Percentiles rank a stretch among this genome's conserved stretches.
phyloP scores from a whole-genome alignment of 176 grass and related monocot species.

The Juncus effusus region DNA sequence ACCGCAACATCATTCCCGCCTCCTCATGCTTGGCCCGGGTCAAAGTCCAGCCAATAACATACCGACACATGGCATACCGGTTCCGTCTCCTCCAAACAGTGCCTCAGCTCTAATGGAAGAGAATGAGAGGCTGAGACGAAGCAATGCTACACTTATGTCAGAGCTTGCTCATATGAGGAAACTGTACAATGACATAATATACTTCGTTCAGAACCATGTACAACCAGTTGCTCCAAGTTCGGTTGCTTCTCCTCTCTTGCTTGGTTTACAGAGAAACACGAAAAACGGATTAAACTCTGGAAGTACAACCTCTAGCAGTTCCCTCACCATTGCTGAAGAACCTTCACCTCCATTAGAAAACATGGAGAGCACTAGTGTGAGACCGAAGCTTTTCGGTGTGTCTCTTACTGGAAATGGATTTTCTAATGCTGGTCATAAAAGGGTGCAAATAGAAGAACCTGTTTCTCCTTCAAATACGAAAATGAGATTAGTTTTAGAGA shows the following conservation, averaged over 20 bases:
- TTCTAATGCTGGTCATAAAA: conserved; percentile 37
- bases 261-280: conserved; percentile 40
- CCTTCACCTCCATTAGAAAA: conserved; percentile 48
- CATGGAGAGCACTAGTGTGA: conserved; percentile 37
- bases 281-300: conserved; percentile 35
- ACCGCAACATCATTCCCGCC: conserved; percentile 37
- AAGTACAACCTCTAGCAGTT: conserved; percentile 95
- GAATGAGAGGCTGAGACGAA: conserved; percentile 78
- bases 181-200: conserved; percentile 99
- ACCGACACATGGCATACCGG: too few relatives aligned
- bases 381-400: conserved; percentile 78
- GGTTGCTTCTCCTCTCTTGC: conserved; percentile 48
- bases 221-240: conserved; percentile 79
- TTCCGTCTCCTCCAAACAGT: conserved; percentile 23
- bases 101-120: conserved; percentile 78
- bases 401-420: conserved; percentile 27
- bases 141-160: conserved; percentile 69
- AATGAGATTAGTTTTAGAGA: conserved; percentile 42
- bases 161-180: conserved; percentile 96
- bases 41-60: not conserved
- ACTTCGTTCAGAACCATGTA: conserved; percentile 99
- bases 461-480: conserved; percentile 51
- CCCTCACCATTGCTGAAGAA: conserved; percentile 85
- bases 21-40: conserved; percentile 38
- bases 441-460: conserved; percentile 31